Base-by-base conservation (phyloP, 495 filamentous ascomycete species). In the Tuber brumale region DNA sequence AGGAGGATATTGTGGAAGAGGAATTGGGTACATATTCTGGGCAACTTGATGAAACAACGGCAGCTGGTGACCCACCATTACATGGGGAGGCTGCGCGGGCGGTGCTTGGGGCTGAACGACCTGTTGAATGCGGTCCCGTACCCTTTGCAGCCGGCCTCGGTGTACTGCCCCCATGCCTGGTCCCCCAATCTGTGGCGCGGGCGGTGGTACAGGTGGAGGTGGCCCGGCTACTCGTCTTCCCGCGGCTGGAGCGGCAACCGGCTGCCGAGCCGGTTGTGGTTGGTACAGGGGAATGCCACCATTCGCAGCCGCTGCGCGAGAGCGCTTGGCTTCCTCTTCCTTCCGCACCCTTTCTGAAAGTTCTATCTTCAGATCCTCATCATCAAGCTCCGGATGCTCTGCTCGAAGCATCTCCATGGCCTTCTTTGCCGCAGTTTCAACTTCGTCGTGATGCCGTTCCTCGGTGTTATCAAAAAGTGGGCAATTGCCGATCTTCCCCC, bases 381-480 rank as follows among this genome's bases (percentile, higher is more conserved):
- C 86, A 1, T 85, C 85, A 31, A 93, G 76, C 19, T 88, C 86
- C 0, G 92, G 90, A 81, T 93, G 87, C 72, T 91, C 87, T 69
- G 85, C 83, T 8, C 84, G 85, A 23, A 92, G 83, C 77, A 86
- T 86, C 74, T 87, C 86, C n/a, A 89, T 86, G 4, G 89, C 88
- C 48, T 85, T 85, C 72, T 86, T 86, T 77, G 91, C 90, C 10
- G 93, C 93, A 42, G 85, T 85, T 43, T 87, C 84, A 9, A 94
- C 89, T 71, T 94, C 92, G 8, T 88, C 76, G 69, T 91, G 83
- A 71, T 94, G 91, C 0, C 90, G 88, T 69, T 86, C 77, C 69
- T 90, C 87, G 6, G 85, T 85, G 72, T 87, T 87, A 73, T 95
- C 92, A 76, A 91, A 90, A 0, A 93, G 83, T 10, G 88, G 89